phyloP scores from a whole-genome alignment of 257 asterid species.

The Ophiorrhiza pumila region DNA sequence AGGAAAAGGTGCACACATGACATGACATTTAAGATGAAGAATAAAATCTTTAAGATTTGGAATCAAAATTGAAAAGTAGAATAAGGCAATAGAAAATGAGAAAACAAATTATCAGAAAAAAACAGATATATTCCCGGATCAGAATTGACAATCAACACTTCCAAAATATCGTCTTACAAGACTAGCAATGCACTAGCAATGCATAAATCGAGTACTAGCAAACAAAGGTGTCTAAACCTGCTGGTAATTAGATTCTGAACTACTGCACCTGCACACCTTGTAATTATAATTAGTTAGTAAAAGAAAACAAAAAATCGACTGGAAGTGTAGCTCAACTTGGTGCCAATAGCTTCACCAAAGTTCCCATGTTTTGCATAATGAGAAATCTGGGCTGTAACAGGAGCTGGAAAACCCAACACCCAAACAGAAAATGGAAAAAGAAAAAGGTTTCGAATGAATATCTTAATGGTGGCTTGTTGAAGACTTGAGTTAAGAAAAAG shows the following conservation, averaged over 20 bases:
- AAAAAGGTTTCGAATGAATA: not conserved
- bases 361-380: not conserved
- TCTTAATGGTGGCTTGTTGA: not conserved
- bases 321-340: not conserved
- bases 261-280: not conserved
- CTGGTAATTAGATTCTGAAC: not conserved
- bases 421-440: too few relatives aligned
- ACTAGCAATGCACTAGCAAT: not conserved
- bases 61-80: too few relatives aligned
- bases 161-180: not conserved
- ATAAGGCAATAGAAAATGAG: not conserved
- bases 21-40: not conserved
- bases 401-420: not conserved
- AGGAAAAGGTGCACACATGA: too few relatives aligned
- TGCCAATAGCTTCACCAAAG: not conserved
- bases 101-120: not conserved
- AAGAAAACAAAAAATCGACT: not conserved
- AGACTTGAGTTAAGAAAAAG: not conserved
- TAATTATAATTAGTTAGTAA: not conserved
- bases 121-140: not conserved
- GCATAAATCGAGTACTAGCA: not conserved
- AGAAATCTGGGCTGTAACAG: not conserved
- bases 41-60: not conserved
- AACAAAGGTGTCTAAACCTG: too few relatives aligned
- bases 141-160: not conserved